phyloP scores from a whole-genome alignment of 164 flowering plant species.

The Hamamelis virginiana region DNA sequence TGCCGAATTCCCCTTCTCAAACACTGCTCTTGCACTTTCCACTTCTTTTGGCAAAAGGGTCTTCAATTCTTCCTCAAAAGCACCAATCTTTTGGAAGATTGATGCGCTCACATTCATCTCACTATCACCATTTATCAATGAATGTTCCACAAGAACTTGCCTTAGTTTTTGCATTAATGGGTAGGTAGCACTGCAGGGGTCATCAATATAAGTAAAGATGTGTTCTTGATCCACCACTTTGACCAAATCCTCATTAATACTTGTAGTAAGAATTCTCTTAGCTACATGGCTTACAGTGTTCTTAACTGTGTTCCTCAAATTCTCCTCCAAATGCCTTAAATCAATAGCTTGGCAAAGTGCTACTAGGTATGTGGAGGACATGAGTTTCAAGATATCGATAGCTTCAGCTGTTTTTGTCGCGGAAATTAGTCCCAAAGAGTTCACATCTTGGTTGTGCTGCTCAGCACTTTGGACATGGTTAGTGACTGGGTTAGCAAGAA shows the following conservation, averaged over 20 bases:
- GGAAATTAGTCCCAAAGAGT: slow-evolving; percentile 44
- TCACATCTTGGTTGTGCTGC: slow-evolving; percentile 53
- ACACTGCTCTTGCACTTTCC: slow-evolving; percentile 21
- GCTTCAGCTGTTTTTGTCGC: slow-evolving; percentile 42
- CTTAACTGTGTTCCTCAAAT: slow-evolving; percentile 32
- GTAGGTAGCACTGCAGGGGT: slow-evolving; percentile 44
- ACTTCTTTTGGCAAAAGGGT: slow-evolving; percentile 36
- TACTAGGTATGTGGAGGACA: slow-evolving; percentile 38
- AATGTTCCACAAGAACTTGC: slow-evolving; percentile 40
- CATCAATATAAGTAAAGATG: slow-evolving; percentile 38
- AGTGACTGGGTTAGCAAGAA: slow-evolving; percentile 42
- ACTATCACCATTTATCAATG: slow-evolving; percentile 30
- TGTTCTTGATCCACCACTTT: slow-evolving; percentile 38
- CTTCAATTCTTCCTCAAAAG: slow-evolving; percentile 40
- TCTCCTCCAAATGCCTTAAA: slow-evolving; percentile 50
- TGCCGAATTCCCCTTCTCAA: slow-evolving; percentile 29
- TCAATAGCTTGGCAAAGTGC: slow-evolving; percentile 48
- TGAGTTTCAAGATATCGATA: slow-evolving; percentile 41
- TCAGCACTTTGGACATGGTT: slow-evolving; percentile 49
- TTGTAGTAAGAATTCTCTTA: slow-evolving; percentile 29
- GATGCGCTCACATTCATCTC: slow-evolving; percentile 35
- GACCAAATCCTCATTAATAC: slow-evolving; percentile 35
- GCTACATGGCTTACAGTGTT: slow-evolving; percentile 38
- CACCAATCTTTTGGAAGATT: slow-evolving; percentile 37
- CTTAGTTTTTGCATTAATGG: slow-evolving; percentile 48